These are phyloP conservation scores for Candida coleopterorum DNA, from an alignment of 805 yeast genomes.

Conservation along the genomic window DNA sequence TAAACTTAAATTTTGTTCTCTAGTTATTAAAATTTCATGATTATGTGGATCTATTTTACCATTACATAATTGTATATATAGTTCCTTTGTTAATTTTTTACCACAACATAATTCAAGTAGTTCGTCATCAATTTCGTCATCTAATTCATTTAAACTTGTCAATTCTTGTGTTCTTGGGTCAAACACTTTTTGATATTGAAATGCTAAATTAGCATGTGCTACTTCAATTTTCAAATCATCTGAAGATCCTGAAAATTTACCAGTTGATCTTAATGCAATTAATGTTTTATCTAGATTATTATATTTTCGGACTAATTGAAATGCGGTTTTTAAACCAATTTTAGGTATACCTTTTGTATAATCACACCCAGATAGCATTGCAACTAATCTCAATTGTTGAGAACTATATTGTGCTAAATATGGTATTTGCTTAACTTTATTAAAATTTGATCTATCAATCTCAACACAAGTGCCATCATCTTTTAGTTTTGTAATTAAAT, in stretches of 20 bases:
- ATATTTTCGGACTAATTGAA: slow-evolving; percentile 49
- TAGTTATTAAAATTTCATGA: slow-evolving; percentile 40
- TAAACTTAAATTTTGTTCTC: slow-evolving; percentile 36
- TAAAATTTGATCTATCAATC: slow-evolving; percentile 54
- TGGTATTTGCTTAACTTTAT: slow-evolving; percentile 40
- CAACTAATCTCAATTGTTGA: slow-evolving; percentile 66
- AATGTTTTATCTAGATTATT: slow-evolving; percentile 52
- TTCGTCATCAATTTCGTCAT: slow-evolving; percentile 38
- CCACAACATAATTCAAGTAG: slow-evolving; percentile 45
- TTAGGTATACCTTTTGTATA: slow-evolving; percentile 83
- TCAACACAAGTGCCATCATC: slow-evolving; percentile 72
- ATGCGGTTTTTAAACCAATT: slow-evolving; percentile 77
- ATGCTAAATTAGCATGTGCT: slow-evolving; percentile 67
- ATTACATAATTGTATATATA: slow-evolving; percentile 53
- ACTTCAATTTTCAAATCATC: slow-evolving; percentile 55
- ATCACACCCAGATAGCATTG: slow-evolving; percentile 94
- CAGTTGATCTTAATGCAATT: slow-evolving; percentile 53
- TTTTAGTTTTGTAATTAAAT: slow-evolving; percentile 75
- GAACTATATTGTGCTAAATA: slow-evolving; percentile 48
- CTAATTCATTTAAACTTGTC: slow-evolving; percentile 51
- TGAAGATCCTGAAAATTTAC: slow-evolving; percentile 49
- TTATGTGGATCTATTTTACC: slow-evolving; percentile 69
- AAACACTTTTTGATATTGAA: slow-evolving; percentile 80
- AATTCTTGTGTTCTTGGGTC: slow-evolving; percentile 51
- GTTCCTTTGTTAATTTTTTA: slow-evolving; percentile 32